These are phyloP conservation scores for Trichoderma koningiopsis DNA, from an alignment of 2,329 filamentous ascomycete genomes.

Conservation along the genomic window DNA sequence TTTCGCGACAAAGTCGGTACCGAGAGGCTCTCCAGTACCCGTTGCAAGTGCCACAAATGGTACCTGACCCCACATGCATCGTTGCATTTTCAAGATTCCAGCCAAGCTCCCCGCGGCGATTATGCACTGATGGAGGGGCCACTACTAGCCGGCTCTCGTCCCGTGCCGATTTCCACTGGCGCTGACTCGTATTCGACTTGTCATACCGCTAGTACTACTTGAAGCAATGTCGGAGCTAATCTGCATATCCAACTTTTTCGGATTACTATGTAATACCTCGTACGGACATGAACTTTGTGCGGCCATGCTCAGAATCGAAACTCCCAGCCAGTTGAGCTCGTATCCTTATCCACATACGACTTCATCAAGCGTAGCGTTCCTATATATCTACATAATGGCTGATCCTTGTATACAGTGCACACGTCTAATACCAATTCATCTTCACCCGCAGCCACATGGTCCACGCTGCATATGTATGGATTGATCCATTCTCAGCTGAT, in stretches of 20 bases:
- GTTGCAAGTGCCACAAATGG: not conserved
- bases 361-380: not conserved
- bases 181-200: not conserved
- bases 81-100: not conserved
- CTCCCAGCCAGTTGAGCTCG: not conserved
- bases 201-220: not conserved
- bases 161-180: not conserved
- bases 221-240: too few species aligned
- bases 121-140: not conserved
- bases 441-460: not conserved
- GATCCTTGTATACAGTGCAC: not conserved
- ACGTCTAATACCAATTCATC: not conserved
- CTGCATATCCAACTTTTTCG: not conserved
- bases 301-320: not conserved
- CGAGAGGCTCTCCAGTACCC: not conserved
- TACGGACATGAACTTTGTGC: not conserved
- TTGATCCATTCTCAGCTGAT: not conserved
- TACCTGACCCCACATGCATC: not conserved
- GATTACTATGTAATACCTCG: not conserved
- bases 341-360: not conserved
- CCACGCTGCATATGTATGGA: not conserved
- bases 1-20: not conserved
- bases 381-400: not conserved
- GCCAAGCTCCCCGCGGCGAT: not conserved
- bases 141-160: not conserved